Conservation (phyloP, 2,329 filamentous ascomycete species). For the Orbilia quercus region DNA sequence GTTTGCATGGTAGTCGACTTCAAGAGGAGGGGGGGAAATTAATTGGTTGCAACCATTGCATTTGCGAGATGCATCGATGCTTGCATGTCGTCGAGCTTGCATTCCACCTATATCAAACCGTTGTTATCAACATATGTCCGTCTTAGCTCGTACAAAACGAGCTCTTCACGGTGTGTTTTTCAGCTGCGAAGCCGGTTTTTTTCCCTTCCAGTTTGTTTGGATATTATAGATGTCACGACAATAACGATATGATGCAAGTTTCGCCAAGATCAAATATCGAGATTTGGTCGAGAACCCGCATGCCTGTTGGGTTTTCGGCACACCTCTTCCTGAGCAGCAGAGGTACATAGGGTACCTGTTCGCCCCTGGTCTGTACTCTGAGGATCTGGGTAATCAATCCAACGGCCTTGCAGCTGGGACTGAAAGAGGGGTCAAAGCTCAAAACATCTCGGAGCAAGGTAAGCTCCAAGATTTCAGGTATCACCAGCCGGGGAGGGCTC, state of each 20-base stretch:
- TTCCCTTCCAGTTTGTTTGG: no score
- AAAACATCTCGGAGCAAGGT: conserved; percentile 16
- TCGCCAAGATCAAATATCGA: conserved; percentile 46
- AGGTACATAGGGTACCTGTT: neutral
- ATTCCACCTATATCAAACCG: conserved; percentile 43
- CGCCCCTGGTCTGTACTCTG: neutral
- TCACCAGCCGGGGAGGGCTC: conserved; percentile 28
- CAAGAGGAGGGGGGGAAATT: conserved; percentile 7
- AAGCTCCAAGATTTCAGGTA: conserved; percentile 44
- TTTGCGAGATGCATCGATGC: conserved; percentile 35
- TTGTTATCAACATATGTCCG: conserved; percentile 40
- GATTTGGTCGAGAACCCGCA: conserved; percentile 35
- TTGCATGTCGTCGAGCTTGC: conserved; percentile 33
- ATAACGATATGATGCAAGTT: conserved; percentile 52
- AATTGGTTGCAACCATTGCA: conserved; percentile 39
- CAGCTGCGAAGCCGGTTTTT: conserved; percentile 13
- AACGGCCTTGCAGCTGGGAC: conserved; percentile 37
- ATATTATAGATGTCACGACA: conserved; percentile 44
- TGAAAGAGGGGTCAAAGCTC: conserved; percentile 55
- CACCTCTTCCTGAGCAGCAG: conserved; percentile 7
- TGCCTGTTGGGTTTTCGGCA: conserved; percentile 19
- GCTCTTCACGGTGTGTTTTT: conserved; percentile 1
- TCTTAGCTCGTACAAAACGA: conserved; percentile 32
- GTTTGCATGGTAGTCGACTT: conserved; percentile 43
- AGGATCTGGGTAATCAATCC: conserved; percentile 38